Conservation (phyloP, 805 yeast genomes). For the Saccharomycopsis schoenii region DNA sequence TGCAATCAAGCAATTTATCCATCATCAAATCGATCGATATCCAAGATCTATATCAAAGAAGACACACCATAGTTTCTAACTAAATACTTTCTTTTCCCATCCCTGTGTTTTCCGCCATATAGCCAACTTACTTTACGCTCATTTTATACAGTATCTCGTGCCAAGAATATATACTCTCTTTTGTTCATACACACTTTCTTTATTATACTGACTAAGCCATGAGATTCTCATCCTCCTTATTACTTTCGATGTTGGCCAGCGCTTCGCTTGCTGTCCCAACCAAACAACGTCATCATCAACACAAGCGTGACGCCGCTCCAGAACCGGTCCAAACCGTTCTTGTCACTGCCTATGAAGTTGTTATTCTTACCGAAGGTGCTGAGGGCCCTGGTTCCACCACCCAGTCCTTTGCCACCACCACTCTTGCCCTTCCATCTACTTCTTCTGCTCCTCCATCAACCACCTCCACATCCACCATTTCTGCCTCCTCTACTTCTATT, state of each 20-base stretch:
- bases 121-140: not conserved
- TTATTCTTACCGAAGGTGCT: not conserved
- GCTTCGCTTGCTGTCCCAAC: not conserved
- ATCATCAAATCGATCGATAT: not conserved
- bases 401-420: not conserved
- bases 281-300: not conserved
- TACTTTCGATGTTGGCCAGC: not conserved
- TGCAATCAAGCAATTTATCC: not conserved
- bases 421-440: not conserved
- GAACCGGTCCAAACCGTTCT: not conserved
- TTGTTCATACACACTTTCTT: no score
- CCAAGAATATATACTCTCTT: no score
- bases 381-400: not conserved
- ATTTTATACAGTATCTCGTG: not conserved
- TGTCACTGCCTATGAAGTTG: not conserved
- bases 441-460: not conserved
- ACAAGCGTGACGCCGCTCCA: not conserved
- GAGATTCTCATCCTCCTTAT: not conserved
- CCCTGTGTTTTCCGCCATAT: not conserved
- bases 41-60: not conserved
- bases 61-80: constrained; percentile 1
- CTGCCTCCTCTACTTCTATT: constrained; percentile 24
- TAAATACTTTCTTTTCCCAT: not conserved
- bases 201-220: not conserved
- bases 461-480: constrained; percentile 25